Conservation (phyloP, 2,329 filamentous ascomycete genomes). For the Beauveria asiatica region DNA sequence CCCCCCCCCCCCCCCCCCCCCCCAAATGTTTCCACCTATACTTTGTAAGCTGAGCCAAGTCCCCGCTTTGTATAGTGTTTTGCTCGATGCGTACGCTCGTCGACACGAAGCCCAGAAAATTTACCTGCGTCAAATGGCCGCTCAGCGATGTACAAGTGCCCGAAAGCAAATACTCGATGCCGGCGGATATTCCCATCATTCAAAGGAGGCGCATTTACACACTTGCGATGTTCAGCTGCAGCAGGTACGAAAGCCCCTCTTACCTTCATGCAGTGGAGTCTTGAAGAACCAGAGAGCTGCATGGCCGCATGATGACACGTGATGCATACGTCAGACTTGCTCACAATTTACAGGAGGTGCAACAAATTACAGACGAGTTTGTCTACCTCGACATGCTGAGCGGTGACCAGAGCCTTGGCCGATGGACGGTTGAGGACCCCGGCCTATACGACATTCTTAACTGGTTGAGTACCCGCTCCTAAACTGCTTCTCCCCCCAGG, state of each 20-base stretch:
- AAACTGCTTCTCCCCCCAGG: neutral
- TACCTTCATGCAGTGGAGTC: no score
- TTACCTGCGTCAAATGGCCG: constrained; percentile 51
- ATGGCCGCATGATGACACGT: neutral
- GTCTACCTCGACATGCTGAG: constrained; percentile 48
- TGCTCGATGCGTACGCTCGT: constrained; percentile 51
- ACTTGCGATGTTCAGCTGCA: constrained; percentile 50
- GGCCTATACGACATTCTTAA: constrained; percentile 47
- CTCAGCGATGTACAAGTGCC: constrained; percentile 50
- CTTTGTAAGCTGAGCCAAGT: neutral
- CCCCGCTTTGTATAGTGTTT: constrained; percentile 33
- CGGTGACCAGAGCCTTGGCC: constrained; percentile 45
- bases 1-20: neutral
- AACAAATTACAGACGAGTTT: constrained; percentile 48
- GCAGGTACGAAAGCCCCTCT: constrained; percentile 34
- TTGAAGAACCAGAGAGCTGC: neutral
- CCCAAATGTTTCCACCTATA: neutral
- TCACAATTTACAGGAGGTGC: constrained; percentile 39
- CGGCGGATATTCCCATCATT: constrained; percentile 38
- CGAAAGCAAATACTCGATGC: constrained; percentile 42
- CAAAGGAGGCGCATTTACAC: constrained; percentile 40
- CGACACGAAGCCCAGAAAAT: constrained; percentile 59
- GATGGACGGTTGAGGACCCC: constrained; percentile 57
- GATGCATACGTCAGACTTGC: neutral
- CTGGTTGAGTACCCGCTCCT: constrained; percentile 40